phyloP scores from a whole-genome alignment of 768 basidiomycete species.

The Collybiopsis luxurians region DNA sequence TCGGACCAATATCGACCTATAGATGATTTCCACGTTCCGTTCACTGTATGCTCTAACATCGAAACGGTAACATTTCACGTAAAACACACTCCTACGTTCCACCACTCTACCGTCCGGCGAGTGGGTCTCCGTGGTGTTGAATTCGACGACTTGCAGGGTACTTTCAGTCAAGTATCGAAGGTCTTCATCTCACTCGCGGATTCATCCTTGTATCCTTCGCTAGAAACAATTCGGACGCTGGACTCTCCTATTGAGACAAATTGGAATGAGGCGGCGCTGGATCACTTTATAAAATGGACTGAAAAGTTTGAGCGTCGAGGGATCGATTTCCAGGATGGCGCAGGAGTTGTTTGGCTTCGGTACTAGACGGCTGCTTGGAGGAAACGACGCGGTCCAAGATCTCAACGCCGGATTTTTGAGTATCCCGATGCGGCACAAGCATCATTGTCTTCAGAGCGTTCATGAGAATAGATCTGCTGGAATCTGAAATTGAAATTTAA shows the following conservation, averaged over 20 bases:
- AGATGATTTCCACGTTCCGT: slow-evolving; percentile 39
- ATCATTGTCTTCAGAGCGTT: too few species aligned
- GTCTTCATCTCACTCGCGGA: slow-evolving; percentile 13
- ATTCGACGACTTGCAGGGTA: slow-evolving; percentile 41
- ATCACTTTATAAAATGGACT: slow-evolving; percentile 55
- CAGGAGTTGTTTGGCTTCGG: slow-evolving; percentile 51
- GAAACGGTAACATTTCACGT: slow-evolving; percentile 40
- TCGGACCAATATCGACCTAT: slow-evolving; percentile 33
- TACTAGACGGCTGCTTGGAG: too few species aligned
- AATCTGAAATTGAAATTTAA: too few species aligned
- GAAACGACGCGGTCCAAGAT: too few species aligned
- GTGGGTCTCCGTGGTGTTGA: slow-evolving; percentile 45
- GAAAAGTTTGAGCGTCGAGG: slow-evolving; percentile 48
- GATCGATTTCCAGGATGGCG: slow-evolving; percentile 52
- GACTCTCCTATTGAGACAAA: slow-evolving; percentile 47
- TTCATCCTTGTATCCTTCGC: slow-evolving; percentile 34
- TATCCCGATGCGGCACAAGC: too few species aligned
- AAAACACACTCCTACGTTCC: slow-evolving; percentile 26
- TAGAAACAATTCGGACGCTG: slow-evolving; percentile 46
- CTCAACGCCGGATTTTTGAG: too few species aligned
- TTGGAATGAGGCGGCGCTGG: slow-evolving; percentile 38
- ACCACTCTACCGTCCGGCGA: slow-evolving; percentile 36
- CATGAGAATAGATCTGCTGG: too few species aligned
- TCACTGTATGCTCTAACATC: slow-evolving; percentile 40
- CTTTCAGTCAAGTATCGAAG: slow-evolving; percentile 25